These are phyloP conservation scores for Penicillium sclerotigenum DNA, from an alignment of 2,329 filamentous ascomycete species.

Conservation along the genomic window DNA sequence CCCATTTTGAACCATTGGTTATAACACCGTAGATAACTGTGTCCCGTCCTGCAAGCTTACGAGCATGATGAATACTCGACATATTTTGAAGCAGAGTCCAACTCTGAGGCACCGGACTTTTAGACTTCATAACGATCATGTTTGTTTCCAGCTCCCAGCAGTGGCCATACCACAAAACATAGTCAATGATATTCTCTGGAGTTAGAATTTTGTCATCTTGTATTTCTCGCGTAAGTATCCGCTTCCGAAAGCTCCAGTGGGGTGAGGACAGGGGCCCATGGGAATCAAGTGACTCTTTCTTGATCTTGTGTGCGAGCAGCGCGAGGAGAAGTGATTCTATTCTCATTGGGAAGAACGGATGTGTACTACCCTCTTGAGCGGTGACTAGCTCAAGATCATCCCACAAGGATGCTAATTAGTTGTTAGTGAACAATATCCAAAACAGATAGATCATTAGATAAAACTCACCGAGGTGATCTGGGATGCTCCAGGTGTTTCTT, in stretches of 20 bases:
- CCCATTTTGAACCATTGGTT: neutral
- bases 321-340: neutral
- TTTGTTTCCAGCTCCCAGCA: neutral
- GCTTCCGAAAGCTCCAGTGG: neutral
- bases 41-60: neutral
- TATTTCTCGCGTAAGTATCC: neutral
- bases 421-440: neutral
- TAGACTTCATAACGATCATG: neutral
- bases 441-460: neutral
- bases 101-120: neutral
- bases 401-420: neutral
- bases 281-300: neutral
- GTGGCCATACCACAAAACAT: neutral
- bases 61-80: neutral
- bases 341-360: neutral
- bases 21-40: neutral
- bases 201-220: neutral
- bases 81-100: neutral
- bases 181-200: neutral
- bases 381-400: neutral
- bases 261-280: neutral
- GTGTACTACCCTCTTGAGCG: neutral
- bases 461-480: neutral
- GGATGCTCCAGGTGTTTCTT: neutral
- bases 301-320: neutral